Base-by-base conservation (phyloP, 1,284 basidiomycete genomes). In the Trichosporon coremiiforme region DNA sequence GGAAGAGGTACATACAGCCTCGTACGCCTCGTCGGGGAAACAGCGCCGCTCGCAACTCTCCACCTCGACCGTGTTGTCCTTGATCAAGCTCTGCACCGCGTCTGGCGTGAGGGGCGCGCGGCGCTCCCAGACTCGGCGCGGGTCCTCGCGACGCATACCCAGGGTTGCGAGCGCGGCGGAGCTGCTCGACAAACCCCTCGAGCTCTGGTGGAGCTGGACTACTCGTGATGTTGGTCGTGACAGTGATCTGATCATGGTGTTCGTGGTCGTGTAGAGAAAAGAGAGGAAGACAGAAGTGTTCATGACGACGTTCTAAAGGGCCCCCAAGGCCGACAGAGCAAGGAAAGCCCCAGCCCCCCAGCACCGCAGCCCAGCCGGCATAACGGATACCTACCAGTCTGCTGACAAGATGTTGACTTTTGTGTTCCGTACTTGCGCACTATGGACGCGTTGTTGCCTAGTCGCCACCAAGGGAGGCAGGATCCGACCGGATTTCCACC, bases 71-170 rank as follows among this genome's bases (percentile, higher is more conserved):
- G 47, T 45, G 31, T 63, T 29, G 57, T 66, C 33, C 31, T 50
- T 47, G 73, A 62, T 17, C 9, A 95, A 86, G 2, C 86, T 81
- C 62, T 87, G 78, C 29, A 95, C 90, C 4, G 87, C 88, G 6
- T 88, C 87, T 0, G 94, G 94, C 0, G 91, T 92, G 50, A 96
- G 83, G 0, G 94, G 93, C 35, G 88, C 88, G 12, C 94, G 87
- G n/a, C 94, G 86, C 81, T 95, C 94, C 93, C 93, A 95, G 67
- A 93, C 88, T 50, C 94, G 85, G 33, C 83, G 74, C 0, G 91
- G 89, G 79, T 95, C 91, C 82, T 96, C 94, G 57, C 91, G 88
- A 25, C 90, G 86, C 64, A 92, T 87, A 31, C 90, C 90, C 25
- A 92, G 77, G 0, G 86, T 87, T 0, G 76, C 76, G 20, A 79